Evolutionary conservation across 176 grass and related monocot genomes (phyloP).

Genomic region (Avena sativa): DNA sequence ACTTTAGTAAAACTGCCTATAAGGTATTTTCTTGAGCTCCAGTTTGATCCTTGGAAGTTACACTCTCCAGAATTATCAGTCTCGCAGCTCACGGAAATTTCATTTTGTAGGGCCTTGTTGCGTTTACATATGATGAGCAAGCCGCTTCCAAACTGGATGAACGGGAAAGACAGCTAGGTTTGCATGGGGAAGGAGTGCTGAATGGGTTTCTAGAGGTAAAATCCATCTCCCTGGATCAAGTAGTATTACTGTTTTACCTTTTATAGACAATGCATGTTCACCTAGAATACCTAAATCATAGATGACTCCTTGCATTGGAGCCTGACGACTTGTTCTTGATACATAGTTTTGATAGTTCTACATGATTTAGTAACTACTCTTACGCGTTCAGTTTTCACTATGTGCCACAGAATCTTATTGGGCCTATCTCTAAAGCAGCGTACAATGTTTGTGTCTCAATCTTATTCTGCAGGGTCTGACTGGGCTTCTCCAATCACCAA

Average conservation of each 20-base stretch:
- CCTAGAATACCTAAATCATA: slow-evolving; percentile 28
- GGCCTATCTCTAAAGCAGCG: slow-evolving; percentile 19
- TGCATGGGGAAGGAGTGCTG: slow-evolving; percentile 88
- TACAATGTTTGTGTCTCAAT: slow-evolving; percentile 31
- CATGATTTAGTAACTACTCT: slow-evolving; percentile 3
- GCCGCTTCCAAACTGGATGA: slow-evolving; percentile 77
- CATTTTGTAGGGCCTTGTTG: slow-evolving; percentile 81
- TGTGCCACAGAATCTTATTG: slow-evolving; percentile 25
- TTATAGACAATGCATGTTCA: slow-evolving; percentile 4
- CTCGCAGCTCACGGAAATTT: slow-evolving; percentile 45
- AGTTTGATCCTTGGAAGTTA: slow-evolving; percentile 36
- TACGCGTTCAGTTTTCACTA: slow-evolving; percentile 33
- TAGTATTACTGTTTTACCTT: slow-evolving; percentile 38
- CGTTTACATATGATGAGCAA: slow-evolving; percentile 93
- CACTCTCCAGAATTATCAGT: slow-evolving; percentile 6
- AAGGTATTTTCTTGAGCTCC: slow-evolving; percentile 57
- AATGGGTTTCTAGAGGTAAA: slow-evolving; percentile 94
- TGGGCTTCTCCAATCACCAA: slow-evolving; percentile 93
- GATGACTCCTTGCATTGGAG: slow-evolving; percentile 1
- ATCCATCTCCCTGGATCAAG: slow-evolving; percentile 30
- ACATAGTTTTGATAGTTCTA: slow-evolving; percentile 16
- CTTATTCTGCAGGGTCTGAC: slow-evolving; percentile 79
- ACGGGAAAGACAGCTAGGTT: slow-evolving; percentile 69
- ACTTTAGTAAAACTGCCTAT: slow-evolving; percentile 98
- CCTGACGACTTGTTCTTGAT: slow-evolving; percentile 18